These are phyloP conservation scores for Lasiodiplodia citricola DNA, from an alignment of 2,329 filamentous ascomycete genomes.

Conservation along the genomic window DNA sequence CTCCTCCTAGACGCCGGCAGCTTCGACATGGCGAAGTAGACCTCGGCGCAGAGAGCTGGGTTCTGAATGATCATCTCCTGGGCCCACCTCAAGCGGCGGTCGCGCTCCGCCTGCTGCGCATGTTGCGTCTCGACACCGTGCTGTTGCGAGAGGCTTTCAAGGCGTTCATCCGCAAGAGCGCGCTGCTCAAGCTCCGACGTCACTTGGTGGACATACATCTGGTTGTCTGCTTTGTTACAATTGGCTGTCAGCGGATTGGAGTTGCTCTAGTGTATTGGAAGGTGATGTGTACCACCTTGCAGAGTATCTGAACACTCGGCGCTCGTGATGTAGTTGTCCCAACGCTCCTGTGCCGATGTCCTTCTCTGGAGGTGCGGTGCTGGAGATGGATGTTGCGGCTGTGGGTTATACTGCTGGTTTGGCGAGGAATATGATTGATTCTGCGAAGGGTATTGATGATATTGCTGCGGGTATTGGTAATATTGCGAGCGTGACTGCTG, in stretches of 20 bases:
- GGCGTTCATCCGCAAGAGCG: constrained; percentile 16
- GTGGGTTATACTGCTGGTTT: neutral
- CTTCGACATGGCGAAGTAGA: constrained; percentile 26
- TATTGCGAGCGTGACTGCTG: constrained; percentile 4
- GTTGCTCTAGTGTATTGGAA: neutral
- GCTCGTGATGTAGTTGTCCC: constrained; percentile 26
- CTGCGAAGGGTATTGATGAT: constrained; percentile 6
- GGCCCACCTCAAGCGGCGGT: constrained; percentile 26
- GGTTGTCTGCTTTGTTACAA: constrained; percentile 1
- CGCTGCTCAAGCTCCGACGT: constrained; percentile 21
- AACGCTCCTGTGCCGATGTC: constrained; percentile 22
- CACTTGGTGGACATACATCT: constrained; percentile 18
- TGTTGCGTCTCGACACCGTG: neutral
- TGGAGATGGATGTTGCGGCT: neutral
- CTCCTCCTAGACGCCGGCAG: neutral
- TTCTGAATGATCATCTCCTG: constrained; percentile 27
- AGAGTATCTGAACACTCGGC: constrained; percentile 18
- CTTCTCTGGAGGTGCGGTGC: neutral
- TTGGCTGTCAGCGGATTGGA: constrained; percentile 1
- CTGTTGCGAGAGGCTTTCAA: constrained; percentile 10
- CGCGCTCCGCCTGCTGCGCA: constrained; percentile 18
- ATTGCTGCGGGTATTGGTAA: neutral
- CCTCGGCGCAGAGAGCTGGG: constrained; percentile 23
- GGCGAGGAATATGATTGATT: neutral
- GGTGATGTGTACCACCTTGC: constrained; percentile 21